phyloP scores from a whole-genome alignment of 371 early-diverging fungal species.

The Parasitella parasitica region DNA sequence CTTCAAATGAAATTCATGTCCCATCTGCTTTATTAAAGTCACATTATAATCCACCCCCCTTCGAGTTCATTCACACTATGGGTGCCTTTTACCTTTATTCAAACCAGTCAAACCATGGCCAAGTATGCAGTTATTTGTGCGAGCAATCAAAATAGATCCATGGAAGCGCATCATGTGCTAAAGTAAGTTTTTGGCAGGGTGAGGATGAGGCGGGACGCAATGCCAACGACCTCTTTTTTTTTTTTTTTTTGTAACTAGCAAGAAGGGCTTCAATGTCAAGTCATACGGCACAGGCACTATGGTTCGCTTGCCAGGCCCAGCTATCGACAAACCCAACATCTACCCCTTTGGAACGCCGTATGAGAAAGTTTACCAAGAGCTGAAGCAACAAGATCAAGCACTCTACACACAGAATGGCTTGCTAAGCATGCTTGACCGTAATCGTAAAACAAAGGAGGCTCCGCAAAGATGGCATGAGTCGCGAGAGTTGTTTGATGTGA shows the following conservation, averaged over 20 bases:
- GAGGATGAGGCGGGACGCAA: background rate
- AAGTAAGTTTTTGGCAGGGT: slow-evolving; percentile 57
- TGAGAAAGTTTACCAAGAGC: slow-evolving; percentile 84
- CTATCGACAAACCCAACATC: slow-evolving; percentile 85
- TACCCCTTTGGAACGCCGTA: slow-evolving; percentile 94
- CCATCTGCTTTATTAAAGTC: background rate
- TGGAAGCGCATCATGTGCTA: slow-evolving; percentile 94
- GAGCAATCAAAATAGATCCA: slow-evolving; percentile 96
- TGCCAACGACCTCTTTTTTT: no score
- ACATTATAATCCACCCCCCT: no score
- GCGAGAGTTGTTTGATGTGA: slow-evolving; percentile 80
- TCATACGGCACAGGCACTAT: slow-evolving; percentile 91
- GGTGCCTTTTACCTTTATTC: no score
- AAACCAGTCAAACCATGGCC: slow-evolving; percentile 53
- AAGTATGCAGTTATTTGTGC: slow-evolving; percentile 93
- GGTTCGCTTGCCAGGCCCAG: slow-evolving; percentile 93
- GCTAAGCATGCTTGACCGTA: slow-evolving; percentile 89
- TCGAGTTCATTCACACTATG: no score
- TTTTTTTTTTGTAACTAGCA: slow-evolving; percentile 53
- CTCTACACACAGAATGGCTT: slow-evolving; percentile 89
- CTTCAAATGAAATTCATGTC: background rate
- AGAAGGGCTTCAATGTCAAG: slow-evolving; percentile 75
- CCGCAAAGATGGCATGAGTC: slow-evolving; percentile 88
- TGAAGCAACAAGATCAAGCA: slow-evolving; percentile 68
- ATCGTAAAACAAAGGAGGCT: slow-evolving; percentile 85